Conservation (phyloP, 495 filamentous ascomycete species). For the Annulohypoxylon maeteangense region DNA sequence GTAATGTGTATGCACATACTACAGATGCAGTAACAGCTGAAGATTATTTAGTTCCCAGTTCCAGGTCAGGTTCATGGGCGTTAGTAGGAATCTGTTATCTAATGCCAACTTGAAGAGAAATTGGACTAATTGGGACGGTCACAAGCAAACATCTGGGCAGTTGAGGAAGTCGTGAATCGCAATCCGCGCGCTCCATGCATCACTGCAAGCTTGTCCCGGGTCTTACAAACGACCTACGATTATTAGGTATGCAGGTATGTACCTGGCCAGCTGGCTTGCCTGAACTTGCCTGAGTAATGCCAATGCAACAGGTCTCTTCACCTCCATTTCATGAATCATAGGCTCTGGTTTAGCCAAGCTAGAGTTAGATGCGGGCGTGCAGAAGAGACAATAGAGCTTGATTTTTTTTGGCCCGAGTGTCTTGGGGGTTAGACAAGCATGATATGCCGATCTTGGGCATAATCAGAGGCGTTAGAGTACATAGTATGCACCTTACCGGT, state of each 20-base stretch:
- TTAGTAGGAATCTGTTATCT: background rate
- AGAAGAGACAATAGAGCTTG: slow-evolving; percentile 9
- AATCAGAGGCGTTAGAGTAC: background rate
- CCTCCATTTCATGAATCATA: slow-evolving; percentile 7
- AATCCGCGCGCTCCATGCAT: background rate
- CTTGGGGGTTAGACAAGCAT: background rate
- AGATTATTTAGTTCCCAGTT: background rate
- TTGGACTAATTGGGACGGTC: background rate
- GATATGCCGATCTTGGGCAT: background rate
- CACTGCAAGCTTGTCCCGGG: background rate
- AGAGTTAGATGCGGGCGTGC: background rate
- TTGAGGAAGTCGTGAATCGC: background rate
- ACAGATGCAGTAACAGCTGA: background rate
- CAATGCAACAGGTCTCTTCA: background rate
- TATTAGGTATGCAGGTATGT: background rate
- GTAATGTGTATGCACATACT: background rate
- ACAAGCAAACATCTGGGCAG: background rate
- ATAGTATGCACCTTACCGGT: background rate
- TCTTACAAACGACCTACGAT: background rate
- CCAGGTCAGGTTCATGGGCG: background rate
- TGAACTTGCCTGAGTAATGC: slow-evolving; percentile 20
- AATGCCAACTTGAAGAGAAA: background rate
- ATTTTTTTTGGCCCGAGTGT: slow-evolving; percentile 21
- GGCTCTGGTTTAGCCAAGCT: background rate
- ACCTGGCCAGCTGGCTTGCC: too few relatives aligned